These are phyloP conservation scores for Cyberlindnera sargentensis DNA, from an alignment of 805 yeast species.

Conservation along the genomic window DNA sequence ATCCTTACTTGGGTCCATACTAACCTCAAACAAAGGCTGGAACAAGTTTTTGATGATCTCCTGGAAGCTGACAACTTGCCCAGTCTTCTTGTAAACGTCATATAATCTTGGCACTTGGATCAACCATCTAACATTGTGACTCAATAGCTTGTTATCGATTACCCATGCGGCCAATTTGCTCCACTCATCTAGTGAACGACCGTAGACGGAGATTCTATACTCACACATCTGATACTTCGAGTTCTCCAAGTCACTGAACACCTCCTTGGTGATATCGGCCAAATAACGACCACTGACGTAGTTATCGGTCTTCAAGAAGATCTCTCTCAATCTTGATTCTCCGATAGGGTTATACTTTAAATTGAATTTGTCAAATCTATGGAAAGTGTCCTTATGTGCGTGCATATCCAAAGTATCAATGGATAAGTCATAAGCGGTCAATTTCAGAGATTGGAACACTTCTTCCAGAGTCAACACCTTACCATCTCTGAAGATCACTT, in stretches of 20 bases:
- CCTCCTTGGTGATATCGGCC: conserved; percentile 92
- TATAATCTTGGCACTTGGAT: conserved; percentile 92
- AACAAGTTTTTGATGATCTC: conserved; percentile 76
- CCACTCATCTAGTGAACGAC: conserved; percentile 89
- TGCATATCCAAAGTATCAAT: conserved; percentile 99
- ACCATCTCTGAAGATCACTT: conserved; percentile 91
- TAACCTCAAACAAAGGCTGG: conserved; percentile 84
- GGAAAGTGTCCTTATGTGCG: conserved; percentile 97
- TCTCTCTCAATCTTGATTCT: conserved; percentile 94
- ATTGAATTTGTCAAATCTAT: conserved; percentile 95
- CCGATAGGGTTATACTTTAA: conserved; percentile 97
- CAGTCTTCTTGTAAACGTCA: conserved; percentile 77
- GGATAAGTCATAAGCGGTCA: conserved; percentile 90
- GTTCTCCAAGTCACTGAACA: conserved; percentile 86
- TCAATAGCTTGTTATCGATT: conserved; percentile 81
- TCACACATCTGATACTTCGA: conserved; percentile 97
- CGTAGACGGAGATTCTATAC: conserved; percentile 90
- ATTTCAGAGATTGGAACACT: conserved; percentile 84
- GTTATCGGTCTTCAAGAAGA: conserved; percentile 92
- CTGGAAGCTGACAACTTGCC: conserved; percentile 62
- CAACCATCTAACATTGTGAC: conserved; percentile 95
- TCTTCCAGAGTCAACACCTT: conserved; percentile 77
- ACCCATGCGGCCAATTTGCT: conserved; percentile 94
- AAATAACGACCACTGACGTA: conserved; percentile 81
- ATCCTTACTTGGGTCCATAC: conserved; percentile 74